Base-by-base conservation (phyloP, 2,329 filamentous ascomycete genomes). In the Mycosphaerella sp. region DNA sequence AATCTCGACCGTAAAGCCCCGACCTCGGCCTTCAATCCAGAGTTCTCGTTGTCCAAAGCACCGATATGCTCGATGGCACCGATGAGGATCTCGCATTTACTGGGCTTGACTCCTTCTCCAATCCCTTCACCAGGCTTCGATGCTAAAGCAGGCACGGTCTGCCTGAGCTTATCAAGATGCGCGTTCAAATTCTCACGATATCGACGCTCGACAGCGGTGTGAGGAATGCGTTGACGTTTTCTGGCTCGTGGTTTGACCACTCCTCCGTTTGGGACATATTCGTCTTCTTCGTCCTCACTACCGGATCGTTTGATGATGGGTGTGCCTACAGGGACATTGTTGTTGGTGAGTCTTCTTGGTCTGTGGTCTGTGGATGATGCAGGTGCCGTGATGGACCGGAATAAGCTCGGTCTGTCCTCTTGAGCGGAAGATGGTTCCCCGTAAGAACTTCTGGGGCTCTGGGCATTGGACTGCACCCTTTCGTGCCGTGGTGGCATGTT, bases 131-230 rank as follows among this genome's bases (percentile, higher is more conserved):
- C 57, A 1, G 48, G 34, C 44, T 56, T 62, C 16, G 55, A 54
- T 16, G 63, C 63, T 32, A 68, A 47, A 4, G 60, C 53, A 4
- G 66, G 64, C 13, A 69, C 62, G 4, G 62, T 62, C 44, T 63
- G 56, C 21, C 66, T 61, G 6, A 69, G 57, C 25, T 63, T 62
- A 30, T 67, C 64, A 25, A 69, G 60, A 46, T 68, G 65, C 7
- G 62, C 57, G 44, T 69, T 69, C 21, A 69, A 59, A 37, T 68
- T 68, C 52, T 69, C 66, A 8, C 67, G 58, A 55, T 69, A 69
- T 40, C 67, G 60, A 28, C 66, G 61, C 52, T 68, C 66, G 27
- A 65, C 62, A 2, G 67, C 65, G 4, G 66, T 68, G 48, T 69
- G 67, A 6, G 66, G 66, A 41, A 68, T 67, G 42, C 66, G 66